Evolutionary conservation across 23 red algal genomes (phyloP).

Genomic region (Gracilaria caudata): DNA sequence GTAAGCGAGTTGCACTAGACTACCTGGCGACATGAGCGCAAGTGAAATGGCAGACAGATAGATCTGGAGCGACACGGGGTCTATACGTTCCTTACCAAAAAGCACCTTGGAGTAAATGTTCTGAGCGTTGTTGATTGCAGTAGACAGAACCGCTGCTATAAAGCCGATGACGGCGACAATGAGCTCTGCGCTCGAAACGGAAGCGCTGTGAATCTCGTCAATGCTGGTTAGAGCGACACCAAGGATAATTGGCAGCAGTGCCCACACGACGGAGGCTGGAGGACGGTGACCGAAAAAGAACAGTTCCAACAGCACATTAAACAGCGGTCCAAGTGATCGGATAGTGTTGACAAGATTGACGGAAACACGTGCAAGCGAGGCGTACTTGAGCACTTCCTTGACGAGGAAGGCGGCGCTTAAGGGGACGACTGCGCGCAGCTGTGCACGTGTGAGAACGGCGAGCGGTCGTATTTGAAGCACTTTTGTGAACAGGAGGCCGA

Average conservation of each 20-base stretch:
- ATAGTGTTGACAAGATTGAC: constrained; percentile 81
- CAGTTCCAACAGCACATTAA: constrained; percentile 59
- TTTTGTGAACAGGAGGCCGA: constrained; percentile 54
- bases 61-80: constrained; percentile 69
- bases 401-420: constrained; percentile 67
- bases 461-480: constrained; percentile 41
- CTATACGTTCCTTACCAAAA: constrained; percentile 61
- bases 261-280: constrained; percentile 39
- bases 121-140: constrained; percentile 69
- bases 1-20: constrained; percentile 27
- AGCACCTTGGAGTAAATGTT: constrained; percentile 77
- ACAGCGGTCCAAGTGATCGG: constrained; percentile 60
- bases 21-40: constrained; percentile 31
- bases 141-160: constrained; percentile 44
- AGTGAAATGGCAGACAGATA: constrained; percentile 73
- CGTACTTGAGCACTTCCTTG: constrained; percentile 82
- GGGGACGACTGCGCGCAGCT: constrained; percentile 57
- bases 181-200: constrained; percentile 25
- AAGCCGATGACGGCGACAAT: constrained; percentile 45
- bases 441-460: constrained; percentile 23
- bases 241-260: constrained; percentile 56
- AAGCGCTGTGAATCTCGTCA: constrained; percentile 64
- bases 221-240: constrained; percentile 64
- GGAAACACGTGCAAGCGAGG: constrained; percentile 57
- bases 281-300: constrained; percentile 58